Evolutionary conservation across 345 rosid genomes (phyloP), one percentile per base, ranked within the genome.

Genomic region (Cardamine resedifolia): DNA sequence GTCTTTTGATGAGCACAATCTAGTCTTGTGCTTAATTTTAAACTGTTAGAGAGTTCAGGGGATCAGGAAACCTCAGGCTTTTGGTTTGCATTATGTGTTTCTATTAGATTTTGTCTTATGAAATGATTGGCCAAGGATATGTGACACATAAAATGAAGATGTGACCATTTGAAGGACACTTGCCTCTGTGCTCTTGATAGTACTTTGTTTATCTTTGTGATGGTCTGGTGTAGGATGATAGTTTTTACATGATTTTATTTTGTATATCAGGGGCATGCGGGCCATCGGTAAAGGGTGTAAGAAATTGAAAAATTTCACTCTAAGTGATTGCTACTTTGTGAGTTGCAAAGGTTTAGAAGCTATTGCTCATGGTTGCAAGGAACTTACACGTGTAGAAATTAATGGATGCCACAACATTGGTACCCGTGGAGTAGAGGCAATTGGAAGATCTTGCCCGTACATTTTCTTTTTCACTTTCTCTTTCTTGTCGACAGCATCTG

Each of bases 341-440:
- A 89, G 84, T 62, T 94, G 92, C 81, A 78, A 72, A 77, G 96
- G 92, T 65, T 84, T 93, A 76, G 94, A 84, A 83, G 87, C 90
- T 64, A 78, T 93, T 74, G 96, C 98, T 51, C 47, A 64, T 16
- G 94, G 94, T 59, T 93, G 97, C 81, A 80, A 73, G 72, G 90
- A 84, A 66, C 91, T 93, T 72, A 80, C 84, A 11, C 92, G 87
- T 83, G 86, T 93, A 69, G 96, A 93, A 76, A 81, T 93, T 55
- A 93, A 90, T 82, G 98, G 98, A 56, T 90, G 98, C 79, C 96
- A 89, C 81, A 84, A 85, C 76, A 89, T 93, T 63, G 96, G 97
- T 58, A 88, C 97, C 27, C 24, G 65, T 33, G 98, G 98, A 70
- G 50, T 93, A 74, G 94, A 82, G 82, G 85, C 94, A 59, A 73